Evolutionary conservation across 2,329 filamentous ascomycete genomes (phyloP).

Genomic region (Diaporthe citrichinensis): DNA sequence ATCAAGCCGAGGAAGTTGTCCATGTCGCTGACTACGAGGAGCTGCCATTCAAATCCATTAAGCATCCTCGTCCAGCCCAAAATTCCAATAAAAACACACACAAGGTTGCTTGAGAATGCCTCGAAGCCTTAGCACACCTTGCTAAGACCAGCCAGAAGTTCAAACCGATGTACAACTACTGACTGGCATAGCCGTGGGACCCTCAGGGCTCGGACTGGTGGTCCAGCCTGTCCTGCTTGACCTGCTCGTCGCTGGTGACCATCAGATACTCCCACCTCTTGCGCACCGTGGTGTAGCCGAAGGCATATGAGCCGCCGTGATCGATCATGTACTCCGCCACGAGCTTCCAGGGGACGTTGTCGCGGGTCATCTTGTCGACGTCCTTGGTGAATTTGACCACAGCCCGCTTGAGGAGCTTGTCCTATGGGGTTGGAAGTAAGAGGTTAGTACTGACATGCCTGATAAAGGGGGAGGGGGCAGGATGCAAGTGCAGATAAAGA

Average conservation of each 20-base stretch:
- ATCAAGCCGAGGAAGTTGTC: not conserved
- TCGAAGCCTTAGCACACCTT: not conserved
- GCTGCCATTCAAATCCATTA: not conserved
- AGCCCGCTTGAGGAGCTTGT: constrained; percentile 60
- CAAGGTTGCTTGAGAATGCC: not conserved
- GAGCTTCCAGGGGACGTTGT: constrained; percentile 69
- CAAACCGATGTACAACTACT: not conserved
- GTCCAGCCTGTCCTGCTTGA: constrained; percentile 23
- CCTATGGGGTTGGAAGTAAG: constrained; percentile 48
- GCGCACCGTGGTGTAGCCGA: constrained; percentile 71
- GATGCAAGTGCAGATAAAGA: constrained; percentile 28
- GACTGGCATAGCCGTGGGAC: not conserved
- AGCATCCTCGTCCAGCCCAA: not conserved
- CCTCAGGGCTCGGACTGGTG: not conserved
- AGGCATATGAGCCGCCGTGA: constrained; percentile 70
- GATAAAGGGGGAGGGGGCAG: not conserved
- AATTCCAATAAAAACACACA: not conserved
- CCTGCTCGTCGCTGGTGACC: constrained; percentile 22
- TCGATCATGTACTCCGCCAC: constrained; percentile 67
- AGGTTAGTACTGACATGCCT: not conserved
- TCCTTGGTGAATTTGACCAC: constrained; percentile 55
- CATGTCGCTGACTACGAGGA: not conserved
- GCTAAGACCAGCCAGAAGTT: not conserved
- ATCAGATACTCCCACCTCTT: constrained; percentile 69
- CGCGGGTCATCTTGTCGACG: constrained; percentile 45